A percentile compares a stretch with the other conserved stretches of the same genome.
phyloP scores from a whole-genome alignment of 2,329 filamentous ascomycete genomes.

The Teratosphaeria zuluensis region DNA sequence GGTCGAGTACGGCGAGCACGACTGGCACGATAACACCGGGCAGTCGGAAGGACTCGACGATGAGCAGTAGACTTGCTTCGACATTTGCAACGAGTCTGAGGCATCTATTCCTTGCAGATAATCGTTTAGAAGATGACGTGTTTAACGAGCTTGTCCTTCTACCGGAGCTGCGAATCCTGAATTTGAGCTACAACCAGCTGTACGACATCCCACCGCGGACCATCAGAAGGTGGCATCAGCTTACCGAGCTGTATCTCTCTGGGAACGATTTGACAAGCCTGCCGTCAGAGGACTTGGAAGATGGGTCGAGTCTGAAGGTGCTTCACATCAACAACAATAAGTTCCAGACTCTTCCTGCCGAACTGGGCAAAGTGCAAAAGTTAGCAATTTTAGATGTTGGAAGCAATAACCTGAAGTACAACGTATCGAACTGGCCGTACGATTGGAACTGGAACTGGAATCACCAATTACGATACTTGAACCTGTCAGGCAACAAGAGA shows the following conservation, averaged over 20 bases:
- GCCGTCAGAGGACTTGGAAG: conserved; percentile 87
- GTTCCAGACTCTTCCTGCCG: conserved; percentile 90
- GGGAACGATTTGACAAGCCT: conserved; percentile 88
- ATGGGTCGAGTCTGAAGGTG: conserved; percentile 75
- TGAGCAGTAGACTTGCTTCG: conserved; percentile 67
- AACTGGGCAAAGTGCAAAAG: conserved; percentile 88
- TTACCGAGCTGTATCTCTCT: conserved; percentile 87
- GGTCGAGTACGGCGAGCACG: conserved; percentile 70
- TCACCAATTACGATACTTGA: conserved; percentile 85
- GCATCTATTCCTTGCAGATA: conserved; percentile 83
- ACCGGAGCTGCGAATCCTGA: conserved; percentile 75
- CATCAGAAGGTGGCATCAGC: conserved; percentile 78
- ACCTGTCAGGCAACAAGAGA: conserved; percentile 92
- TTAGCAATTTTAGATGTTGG: conserved; percentile 87
- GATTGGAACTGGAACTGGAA: conserved; percentile 99
- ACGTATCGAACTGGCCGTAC: conserved; percentile 97
- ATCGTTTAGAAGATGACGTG: conserved; percentile 85
- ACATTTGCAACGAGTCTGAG: conserved; percentile 83
- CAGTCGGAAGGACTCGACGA: conserved; percentile 75
- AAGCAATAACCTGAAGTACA: conserved; percentile 94
- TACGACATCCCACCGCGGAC: conserved; percentile 85
- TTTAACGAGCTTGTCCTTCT: conserved; percentile 84
- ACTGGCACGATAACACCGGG: conserved; percentile 47
- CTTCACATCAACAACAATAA: conserved; percentile 96
- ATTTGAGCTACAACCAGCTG: conserved; percentile 89